Evolutionary conservation across 768 basidiomycete genomes (phyloP).

Genomic region (Pleurotus ostreatus): DNA sequence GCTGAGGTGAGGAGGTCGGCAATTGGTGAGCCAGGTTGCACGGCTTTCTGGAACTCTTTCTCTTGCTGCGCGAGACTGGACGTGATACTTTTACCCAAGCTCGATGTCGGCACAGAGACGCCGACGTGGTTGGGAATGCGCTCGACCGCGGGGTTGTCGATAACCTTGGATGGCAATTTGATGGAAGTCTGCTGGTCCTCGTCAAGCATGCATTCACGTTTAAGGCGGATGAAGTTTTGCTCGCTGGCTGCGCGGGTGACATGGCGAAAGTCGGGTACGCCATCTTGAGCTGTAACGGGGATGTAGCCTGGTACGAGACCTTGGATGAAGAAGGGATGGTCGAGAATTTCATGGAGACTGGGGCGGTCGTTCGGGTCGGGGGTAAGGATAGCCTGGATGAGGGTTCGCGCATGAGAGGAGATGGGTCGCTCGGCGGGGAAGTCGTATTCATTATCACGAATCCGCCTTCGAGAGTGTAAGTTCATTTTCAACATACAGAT

Average conservation of each 20-base stretch:
- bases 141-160: background rate
- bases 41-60: constrained; percentile 94
- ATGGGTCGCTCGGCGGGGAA: constrained; percentile 79
- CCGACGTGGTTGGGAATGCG: constrained; percentile 6
- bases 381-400: constrained; percentile 83
- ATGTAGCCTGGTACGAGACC: constrained; percentile 82
- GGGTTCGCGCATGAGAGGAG: constrained; percentile 66
- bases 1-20: constrained; percentile 88
- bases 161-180: constrained; percentile 32
- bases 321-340: constrained; percentile 77
- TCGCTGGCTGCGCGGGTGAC: constrained; percentile 58
- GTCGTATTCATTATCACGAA: constrained; percentile 89
- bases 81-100: constrained; percentile 37
- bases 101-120: constrained; percentile 4
- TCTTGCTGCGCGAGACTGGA: constrained; percentile 81
- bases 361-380: constrained; percentile 81
- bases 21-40: constrained; percentile 93
- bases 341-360: constrained; percentile 78
- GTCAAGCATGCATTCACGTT: constrained; percentile 60
- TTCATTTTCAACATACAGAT: background rate
- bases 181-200: constrained; percentile 48
- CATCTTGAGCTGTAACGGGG: constrained; percentile 73
- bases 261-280: constrained; percentile 69
- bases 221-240: constrained; percentile 65
- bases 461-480: constrained; percentile 45